phyloP scores from a whole-genome alignment of 345 rosid species.

The Carallia brachiata region DNA sequence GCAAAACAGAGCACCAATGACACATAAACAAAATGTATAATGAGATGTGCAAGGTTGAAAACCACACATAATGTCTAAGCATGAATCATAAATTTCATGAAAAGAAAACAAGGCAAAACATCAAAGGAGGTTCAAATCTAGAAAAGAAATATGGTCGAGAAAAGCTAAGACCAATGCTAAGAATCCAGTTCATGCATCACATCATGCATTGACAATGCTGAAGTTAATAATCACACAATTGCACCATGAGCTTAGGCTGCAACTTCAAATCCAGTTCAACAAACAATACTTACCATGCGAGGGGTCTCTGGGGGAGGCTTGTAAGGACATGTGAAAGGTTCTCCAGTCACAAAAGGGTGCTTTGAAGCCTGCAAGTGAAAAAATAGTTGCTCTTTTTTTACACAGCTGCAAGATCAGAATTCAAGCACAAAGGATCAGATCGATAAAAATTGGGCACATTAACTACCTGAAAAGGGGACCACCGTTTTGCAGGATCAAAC shows the following conservation, averaged over 20 bases:
- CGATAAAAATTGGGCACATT: constrained; percentile 13
- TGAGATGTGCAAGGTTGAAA: background rate
- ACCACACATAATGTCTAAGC: too few species aligned
- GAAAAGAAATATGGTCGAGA: too few species aligned
- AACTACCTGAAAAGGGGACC: constrained; percentile 98
- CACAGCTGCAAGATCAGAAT: background rate
- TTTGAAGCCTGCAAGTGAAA: constrained; percentile 75
- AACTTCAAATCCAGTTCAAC: constrained; percentile 5
- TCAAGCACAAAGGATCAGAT: constrained; percentile 14
- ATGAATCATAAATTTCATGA: too few species aligned
- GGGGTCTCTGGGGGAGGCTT: constrained; percentile 82
- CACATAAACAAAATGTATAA: background rate
- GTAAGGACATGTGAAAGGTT: constrained; percentile 91
- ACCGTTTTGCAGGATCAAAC: constrained; percentile 97
- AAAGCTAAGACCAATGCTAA: too few species aligned
- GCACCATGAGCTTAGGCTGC: background rate
- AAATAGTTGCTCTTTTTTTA: constrained; percentile 8
- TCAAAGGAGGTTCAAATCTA: too few species aligned
- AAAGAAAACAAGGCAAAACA: too few species aligned
- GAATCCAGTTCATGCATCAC: too few species aligned
- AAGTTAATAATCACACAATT: background rate
- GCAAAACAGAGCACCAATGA: background rate
- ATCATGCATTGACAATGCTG: too few species aligned
- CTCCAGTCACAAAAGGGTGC: constrained; percentile 98
- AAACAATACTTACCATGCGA: constrained; percentile 59